Percentiles rank a stretch among this genome's conserved stretches.
phyloP scores from a whole-genome alignment of 805 yeast species.

The Zygoascus ofunaensis region DNA sequence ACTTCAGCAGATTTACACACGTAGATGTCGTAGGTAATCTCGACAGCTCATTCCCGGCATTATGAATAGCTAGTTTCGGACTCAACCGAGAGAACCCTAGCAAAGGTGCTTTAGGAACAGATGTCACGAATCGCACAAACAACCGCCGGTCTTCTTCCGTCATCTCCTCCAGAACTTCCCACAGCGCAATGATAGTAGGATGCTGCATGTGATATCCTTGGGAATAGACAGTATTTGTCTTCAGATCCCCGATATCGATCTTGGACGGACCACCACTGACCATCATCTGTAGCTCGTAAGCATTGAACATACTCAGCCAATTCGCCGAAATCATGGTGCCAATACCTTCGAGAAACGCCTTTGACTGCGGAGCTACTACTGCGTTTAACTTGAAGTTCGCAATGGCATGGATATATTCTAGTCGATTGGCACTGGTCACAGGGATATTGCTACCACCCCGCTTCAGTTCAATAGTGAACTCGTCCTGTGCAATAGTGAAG shows the following conservation, averaged over 20 bases:
- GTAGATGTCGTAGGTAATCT: constrained; percentile 89
- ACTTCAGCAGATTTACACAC: constrained; percentile 76
- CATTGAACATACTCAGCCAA: constrained; percentile 82
- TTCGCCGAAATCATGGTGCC: constrained; percentile 54
- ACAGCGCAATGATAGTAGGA: constrained; percentile 53
- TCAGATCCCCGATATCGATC: constrained; percentile 64
- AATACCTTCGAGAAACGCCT: constrained; percentile 61
- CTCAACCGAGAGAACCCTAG: constrained; percentile 67
- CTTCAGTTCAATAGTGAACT: constrained; percentile 43
- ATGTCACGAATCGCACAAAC: constrained; percentile 80
- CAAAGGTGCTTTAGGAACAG: constrained; percentile 85
- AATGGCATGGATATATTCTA: constrained; percentile 66
- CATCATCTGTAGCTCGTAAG: constrained; percentile 73
- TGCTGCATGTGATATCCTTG: constrained; percentile 43
- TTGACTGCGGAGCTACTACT: constrained; percentile 48
- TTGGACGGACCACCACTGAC: constrained; percentile 69
- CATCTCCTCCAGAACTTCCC: constrained; percentile 71
- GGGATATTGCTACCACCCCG: constrained; percentile 47
- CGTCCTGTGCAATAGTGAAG: constrained; percentile 51
- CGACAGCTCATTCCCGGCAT: constrained; percentile 45
- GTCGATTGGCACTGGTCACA: constrained; percentile 53
- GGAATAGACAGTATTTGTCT: constrained; percentile 51
- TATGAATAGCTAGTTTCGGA: constrained; percentile 76
- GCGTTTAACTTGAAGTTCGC: constrained; percentile 73
- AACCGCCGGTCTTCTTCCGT: constrained; percentile 49